Percentiles rank a stretch among this genome's conserved stretches.
Evolutionary conservation across 192 early-diverging fungal genomes (phyloP).

Genomic region (Coemansia sp.): DNA sequence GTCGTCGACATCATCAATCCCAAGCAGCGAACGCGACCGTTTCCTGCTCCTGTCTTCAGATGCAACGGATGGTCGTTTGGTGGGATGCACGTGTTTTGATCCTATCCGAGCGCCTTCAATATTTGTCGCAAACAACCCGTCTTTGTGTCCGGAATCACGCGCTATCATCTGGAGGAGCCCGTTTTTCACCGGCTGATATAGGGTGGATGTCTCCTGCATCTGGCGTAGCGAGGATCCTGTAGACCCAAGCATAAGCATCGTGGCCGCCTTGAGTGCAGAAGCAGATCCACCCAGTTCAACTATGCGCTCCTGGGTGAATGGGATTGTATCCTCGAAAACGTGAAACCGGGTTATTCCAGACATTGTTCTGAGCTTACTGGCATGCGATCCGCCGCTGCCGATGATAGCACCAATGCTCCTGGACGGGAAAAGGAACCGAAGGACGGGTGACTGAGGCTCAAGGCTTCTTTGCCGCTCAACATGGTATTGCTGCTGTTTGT

Average conservation of each 20-base stretch:
- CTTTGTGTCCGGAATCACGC: conserved; percentile 8
- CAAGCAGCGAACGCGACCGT: conserved; percentile 30
- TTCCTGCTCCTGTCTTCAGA: conserved; percentile 23
- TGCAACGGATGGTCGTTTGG: background rate
- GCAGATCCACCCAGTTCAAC: conserved; percentile 33
- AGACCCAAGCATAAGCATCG: conserved; percentile 14
- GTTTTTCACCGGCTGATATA: conserved; percentile 31
- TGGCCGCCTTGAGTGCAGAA: conserved; percentile 12
- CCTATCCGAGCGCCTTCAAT: background rate
- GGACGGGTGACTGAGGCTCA: background rate
- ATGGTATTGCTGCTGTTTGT: conserved; percentile 15
- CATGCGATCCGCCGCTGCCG: conserved; percentile 25
- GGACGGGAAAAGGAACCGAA: conserved; percentile 45
- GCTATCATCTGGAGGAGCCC: conserved; percentile 34
- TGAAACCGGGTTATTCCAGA: conserved; percentile 27
- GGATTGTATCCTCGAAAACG: conserved; percentile 25
- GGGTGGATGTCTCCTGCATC: conserved; percentile 21
- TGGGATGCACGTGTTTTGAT: background rate
- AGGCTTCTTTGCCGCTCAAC: background rate
- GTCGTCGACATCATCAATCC: background rate
- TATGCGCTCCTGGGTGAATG: conserved; percentile 47
- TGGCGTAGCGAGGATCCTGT: conserved; percentile 12
- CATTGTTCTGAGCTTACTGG: conserved; percentile 17
- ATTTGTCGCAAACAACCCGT: background rate
- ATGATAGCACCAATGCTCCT: conserved; percentile 32